phyloP scores from a whole-genome alignment of 2,329 filamentous ascomycete species.

The Sporothrix inflata region DNA sequence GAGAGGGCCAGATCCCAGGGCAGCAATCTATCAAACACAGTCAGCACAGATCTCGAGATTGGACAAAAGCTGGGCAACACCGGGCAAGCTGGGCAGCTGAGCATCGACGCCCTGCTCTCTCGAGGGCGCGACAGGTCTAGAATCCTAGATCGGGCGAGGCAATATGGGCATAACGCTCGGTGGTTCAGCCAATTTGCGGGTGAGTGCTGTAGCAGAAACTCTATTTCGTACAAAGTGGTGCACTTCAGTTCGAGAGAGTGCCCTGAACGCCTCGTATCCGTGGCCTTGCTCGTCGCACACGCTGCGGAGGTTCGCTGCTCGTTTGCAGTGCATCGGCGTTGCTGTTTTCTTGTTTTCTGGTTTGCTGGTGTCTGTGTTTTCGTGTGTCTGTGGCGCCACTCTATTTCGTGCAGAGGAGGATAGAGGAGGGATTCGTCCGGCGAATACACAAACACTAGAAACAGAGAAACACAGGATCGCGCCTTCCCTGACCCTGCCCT shows the following conservation, averaged over 20 bases:
- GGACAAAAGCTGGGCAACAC: background rate
- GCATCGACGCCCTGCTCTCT: background rate
- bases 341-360: background rate
- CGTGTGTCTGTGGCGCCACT: slow-evolving; percentile 7
- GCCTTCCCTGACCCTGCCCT: background rate
- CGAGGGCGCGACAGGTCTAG: background rate
- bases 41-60: slow-evolving; percentile 8
- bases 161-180: slow-evolving; percentile 22
- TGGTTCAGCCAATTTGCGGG: slow-evolving; percentile 21
- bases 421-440: background rate
- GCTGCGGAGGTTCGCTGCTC: background rate
- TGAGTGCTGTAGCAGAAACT: slow-evolving; percentile 23
- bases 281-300: background rate
- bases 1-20: background rate
- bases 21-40: slow-evolving; percentile 2
- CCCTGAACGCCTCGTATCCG: background rate
- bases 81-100: background rate
- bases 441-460: background rate
- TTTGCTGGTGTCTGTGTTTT: background rate
- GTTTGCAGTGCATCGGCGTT: background rate
- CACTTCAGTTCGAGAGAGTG: slow-evolving; percentile 1
- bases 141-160: background rate
- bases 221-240: slow-evolving; percentile 11
- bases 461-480: slow-evolving; percentile 3
- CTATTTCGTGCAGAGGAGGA: slow-evolving; percentile 5